A percentile compares a stretch with the other conserved stretches of the same genome.
These are phyloP conservation scores for Arabis alpina DNA, from an alignment of 345 rosid species.

Conservation along the genomic window DNA sequence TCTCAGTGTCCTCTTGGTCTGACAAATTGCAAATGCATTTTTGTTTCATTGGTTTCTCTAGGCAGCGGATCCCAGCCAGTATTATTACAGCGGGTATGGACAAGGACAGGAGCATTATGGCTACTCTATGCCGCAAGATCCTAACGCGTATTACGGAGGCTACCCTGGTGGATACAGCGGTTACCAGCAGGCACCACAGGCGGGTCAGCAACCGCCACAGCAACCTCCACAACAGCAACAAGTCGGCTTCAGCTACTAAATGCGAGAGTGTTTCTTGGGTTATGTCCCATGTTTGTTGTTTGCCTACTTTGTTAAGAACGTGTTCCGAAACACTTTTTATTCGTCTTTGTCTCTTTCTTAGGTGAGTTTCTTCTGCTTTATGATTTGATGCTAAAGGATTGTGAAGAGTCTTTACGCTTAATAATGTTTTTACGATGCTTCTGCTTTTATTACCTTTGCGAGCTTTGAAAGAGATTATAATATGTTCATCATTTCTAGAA, in stretches of 20 bases:
- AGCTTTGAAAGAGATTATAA: not conserved
- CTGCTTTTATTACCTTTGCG: slow-evolving; percentile 21
- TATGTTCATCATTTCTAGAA: too few species aligned
- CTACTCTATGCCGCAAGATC: slow-evolving; percentile 75
- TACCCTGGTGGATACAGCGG: slow-evolving; percentile 57
- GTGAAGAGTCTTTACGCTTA: slow-evolving; percentile 31
- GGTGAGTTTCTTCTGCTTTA: slow-evolving; percentile 10
- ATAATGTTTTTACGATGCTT: slow-evolving; percentile 29
- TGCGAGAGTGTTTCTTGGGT: slow-evolving; percentile 21
- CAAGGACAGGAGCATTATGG: slow-evolving; percentile 84
- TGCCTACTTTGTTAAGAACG: slow-evolving; percentile 25
- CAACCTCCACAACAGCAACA: slow-evolving; percentile 64
- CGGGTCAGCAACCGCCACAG: slow-evolving; percentile 55
- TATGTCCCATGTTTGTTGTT: slow-evolving; percentile 19
- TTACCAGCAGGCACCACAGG: slow-evolving; percentile 70
- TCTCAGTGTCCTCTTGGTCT: too few species aligned
- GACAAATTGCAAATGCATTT: too few species aligned
- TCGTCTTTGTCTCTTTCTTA: slow-evolving; percentile 1
- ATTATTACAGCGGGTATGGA: slow-evolving; percentile 65
- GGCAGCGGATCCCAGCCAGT: slow-evolving; percentile 65
- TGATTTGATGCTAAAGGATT: slow-evolving; percentile 15
- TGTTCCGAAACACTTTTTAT: slow-evolving; percentile 1
- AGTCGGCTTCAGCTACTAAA: slow-evolving; percentile 62
- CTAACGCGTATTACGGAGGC: slow-evolving; percentile 83
- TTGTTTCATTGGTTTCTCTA: slow-evolving; percentile 45